Evolutionary conservation across 2,329 filamentous ascomycete genomes (phyloP), one percentile per base, ranked within the genome.

Genomic region (Venturia effusa): DNA sequence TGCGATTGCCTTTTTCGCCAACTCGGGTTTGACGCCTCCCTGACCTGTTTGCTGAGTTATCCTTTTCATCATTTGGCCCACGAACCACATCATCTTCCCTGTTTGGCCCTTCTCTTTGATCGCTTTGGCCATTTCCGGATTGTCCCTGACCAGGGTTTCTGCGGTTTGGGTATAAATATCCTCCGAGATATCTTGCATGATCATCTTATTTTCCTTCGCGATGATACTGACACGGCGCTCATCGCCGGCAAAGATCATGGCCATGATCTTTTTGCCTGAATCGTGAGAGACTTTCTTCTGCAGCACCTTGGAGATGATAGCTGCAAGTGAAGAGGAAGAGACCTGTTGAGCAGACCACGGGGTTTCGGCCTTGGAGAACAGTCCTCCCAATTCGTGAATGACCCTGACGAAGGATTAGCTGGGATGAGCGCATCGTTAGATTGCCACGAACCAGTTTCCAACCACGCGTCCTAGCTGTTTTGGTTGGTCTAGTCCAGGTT

Each of bases 21-120:
- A 24, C 6, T 63, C 61, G n/a, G 61, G 40, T 17, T 63, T 63
- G 39, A 62, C 60, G 13, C 45, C 34, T 27, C 61, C 45, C 19
- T n/a, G 32, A 34, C 61, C 61, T n/a, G 27, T 24, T 54, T 63
- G 27, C 51, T 61, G 60, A 24, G n/a, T 74, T 32, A 64, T 24
- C 17, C 30, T 45, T 55, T 83, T 78, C 74, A 88, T 85, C 83
- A 89, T 87, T 72, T 87, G 83, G 13, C 87, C 87, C 17, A 89
- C 81, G 68, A 89, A 82, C 77, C 83, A 89, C 69, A 84, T 85
- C 7, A 87, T 72, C 72, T 89, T 89, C n/a, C 84, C 84, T 37
- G 78, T 76, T 67, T 87, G 84, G 0, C 82, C 81, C 69, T 83
- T 85, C 59, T 79, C 76, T 51, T 80, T 76, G 61, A 88, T 85